These are phyloP conservation scores for Fragaria iinumae DNA, from an alignment of 306 rosid genomes.

Conservation along the genomic window DNA sequence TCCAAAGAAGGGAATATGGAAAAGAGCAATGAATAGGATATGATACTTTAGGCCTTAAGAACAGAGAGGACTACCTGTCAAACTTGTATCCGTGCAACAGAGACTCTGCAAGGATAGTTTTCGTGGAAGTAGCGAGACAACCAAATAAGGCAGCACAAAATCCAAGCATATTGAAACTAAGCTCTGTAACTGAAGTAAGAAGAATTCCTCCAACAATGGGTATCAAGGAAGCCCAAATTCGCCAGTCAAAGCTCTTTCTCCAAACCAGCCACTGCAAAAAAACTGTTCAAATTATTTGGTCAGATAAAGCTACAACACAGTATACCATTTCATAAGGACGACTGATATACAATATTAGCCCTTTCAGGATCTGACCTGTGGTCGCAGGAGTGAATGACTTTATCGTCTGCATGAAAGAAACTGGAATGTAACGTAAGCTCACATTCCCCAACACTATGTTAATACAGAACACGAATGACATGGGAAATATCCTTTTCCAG, in stretches of 20 bases:
- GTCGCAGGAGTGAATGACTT: slow-evolving; percentile 99
- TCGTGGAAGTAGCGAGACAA: slow-evolving; percentile 96
- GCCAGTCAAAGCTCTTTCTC: slow-evolving; percentile 90
- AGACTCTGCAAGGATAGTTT: slow-evolving; percentile 94
- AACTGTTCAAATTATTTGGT: slow-evolving; percentile 53
- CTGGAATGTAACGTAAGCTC: slow-evolving; percentile 93
- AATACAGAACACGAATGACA: slow-evolving; percentile 97
- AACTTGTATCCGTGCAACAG: slow-evolving; percentile 94
- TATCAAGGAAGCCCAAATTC: slow-evolving; percentile 87
- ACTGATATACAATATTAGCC: background rate
- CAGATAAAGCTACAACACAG: slow-evolving; percentile 27
- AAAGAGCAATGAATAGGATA: background rate
- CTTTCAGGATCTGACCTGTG: slow-evolving; percentile 54
- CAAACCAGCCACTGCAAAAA: slow-evolving; percentile 91
- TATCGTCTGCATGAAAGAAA: slow-evolving; percentile 97
- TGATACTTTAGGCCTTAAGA: slow-evolving; percentile 14
- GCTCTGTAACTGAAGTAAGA: slow-evolving; percentile 90
- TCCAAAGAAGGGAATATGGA: background rate
- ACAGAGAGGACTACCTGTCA: slow-evolving; percentile 60
- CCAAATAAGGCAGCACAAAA: slow-evolving; percentile 98
- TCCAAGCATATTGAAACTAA: slow-evolving; percentile 88
- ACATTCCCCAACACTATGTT: slow-evolving; percentile 96
- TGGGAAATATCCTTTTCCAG: slow-evolving; percentile 94
- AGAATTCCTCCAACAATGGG: slow-evolving; percentile 99
- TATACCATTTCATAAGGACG: slow-evolving; percentile 11